Percentiles rank a stretch among this genome's conserved stretches.
Conservation (phyloP, 306 rosid genomes). For the Acacia melanoxylon region DNA sequence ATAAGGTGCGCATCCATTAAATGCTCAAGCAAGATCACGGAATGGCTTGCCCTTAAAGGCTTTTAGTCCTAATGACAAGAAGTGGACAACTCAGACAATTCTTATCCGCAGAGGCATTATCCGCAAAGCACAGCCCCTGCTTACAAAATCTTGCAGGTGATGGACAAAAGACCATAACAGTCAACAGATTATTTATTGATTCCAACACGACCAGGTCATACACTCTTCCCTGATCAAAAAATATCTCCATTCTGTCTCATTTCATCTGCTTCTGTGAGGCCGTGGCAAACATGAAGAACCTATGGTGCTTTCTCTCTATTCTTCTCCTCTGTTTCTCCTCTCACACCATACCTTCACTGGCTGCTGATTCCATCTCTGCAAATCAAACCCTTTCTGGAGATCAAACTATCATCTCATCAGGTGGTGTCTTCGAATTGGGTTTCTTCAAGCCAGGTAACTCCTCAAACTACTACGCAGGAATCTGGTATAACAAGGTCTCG, state of each 20-base stretch:
- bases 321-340: conserved; percentile 34
- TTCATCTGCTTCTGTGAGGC: not conserved
- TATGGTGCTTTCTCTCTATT: conserved; percentile 25
- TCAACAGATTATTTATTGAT: not conserved
- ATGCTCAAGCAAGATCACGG: not conserved
- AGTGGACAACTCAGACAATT: not conserved
- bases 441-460: conserved; percentile 52
- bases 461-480: conserved; percentile 53
- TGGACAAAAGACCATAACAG: not conserved
- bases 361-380: conserved; percentile 46
- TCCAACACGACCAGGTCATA: conserved; percentile 24
- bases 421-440: conserved; percentile 54
- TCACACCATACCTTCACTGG: conserved; percentile 32
- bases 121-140: not conserved
- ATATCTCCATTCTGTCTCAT: conserved; percentile 16
- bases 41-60: not conserved
- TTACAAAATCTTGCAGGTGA: not conserved
- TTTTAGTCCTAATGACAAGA: not conserved
- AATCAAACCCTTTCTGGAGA: conserved; percentile 58
- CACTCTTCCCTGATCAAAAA: not conserved
- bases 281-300: conserved; percentile 33
- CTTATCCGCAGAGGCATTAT: not conserved
- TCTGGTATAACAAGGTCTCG: conserved; percentile 53
- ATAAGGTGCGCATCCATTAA: not conserved
- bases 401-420: conserved; percentile 54